Conservation (phyloP, 139 green algal species). For the Zygnema cylindricum region DNA sequence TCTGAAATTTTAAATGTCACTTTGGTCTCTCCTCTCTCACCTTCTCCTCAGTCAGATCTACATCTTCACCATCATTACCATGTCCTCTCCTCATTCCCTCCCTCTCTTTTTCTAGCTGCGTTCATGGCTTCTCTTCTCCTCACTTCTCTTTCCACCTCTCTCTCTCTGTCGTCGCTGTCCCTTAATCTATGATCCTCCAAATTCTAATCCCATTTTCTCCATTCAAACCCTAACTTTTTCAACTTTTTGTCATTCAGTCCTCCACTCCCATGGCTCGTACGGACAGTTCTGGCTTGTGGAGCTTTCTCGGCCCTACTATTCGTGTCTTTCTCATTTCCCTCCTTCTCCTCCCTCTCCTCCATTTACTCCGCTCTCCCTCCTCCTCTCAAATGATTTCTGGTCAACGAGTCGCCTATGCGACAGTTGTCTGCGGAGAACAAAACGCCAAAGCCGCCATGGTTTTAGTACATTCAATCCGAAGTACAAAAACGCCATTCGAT, state of each 20-base stretch:
- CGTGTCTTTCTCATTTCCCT: background rate
- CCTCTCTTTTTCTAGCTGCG: background rate
- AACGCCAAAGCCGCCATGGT: slow-evolving; percentile 43
- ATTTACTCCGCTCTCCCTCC: background rate
- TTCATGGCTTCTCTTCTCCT: background rate
- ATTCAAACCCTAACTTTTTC: no score
- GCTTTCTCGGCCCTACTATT: no score
- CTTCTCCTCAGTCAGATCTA: background rate
- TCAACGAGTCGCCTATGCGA: slow-evolving; percentile 2
- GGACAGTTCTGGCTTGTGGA: no score
- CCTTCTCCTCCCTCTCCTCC: background rate
- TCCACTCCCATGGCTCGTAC: no score
- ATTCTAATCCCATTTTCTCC: no score
- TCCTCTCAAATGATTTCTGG: background rate
- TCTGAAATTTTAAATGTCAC: background rate
- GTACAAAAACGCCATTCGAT: slow-evolving; percentile 23
- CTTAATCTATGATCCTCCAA: no score
- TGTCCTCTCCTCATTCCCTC: background rate
- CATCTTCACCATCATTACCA: background rate
- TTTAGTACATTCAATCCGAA: slow-evolving; percentile 20
- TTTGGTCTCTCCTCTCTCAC: no score
- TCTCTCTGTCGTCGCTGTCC: no score
- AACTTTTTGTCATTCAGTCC: no score
- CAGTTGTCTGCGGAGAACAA: slow-evolving; percentile 22
- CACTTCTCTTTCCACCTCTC: background rate